Conservation (phyloP, 2,329 filamentous ascomycete species). For the Didymella arachidicola region DNA sequence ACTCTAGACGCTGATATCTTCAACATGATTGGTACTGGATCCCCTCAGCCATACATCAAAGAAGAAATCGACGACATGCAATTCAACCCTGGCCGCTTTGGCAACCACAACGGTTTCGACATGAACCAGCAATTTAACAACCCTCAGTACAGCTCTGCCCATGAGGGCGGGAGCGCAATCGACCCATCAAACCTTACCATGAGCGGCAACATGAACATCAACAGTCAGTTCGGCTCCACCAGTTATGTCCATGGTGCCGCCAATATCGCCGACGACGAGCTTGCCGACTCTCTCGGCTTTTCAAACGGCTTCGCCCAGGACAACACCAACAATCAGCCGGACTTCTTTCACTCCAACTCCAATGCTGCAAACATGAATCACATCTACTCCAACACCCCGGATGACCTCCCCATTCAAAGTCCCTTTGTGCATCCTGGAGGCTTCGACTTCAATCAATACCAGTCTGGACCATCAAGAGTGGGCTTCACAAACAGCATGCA, state of each 20-base stretch:
- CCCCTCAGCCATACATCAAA: constrained; percentile 70
- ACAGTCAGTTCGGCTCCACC: constrained; percentile 66
- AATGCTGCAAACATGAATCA: constrained; percentile 70
- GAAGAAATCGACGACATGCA: constrained; percentile 70
- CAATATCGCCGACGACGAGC: constrained; percentile 85
- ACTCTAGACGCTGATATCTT: constrained; percentile 54
- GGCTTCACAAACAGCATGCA: constrained; percentile 44
- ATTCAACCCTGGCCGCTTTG: constrained; percentile 60
- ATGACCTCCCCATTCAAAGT: constrained; percentile 90
- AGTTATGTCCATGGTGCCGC: constrained; percentile 81
- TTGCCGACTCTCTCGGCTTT: constrained; percentile 73
- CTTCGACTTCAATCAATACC: constrained; percentile 80
- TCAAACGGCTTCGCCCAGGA: constrained; percentile 63
- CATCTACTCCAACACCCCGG: constrained; percentile 88
- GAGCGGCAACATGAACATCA: constrained; percentile 63
- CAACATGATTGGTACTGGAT: constrained; percentile 64
- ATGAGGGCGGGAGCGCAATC: constrained; percentile 59
- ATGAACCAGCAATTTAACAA: constrained; percentile 60
- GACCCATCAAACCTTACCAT: constrained; percentile 87
- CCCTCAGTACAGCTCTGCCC: constrained; percentile 58
- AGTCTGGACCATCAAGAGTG: constrained; percentile 68
- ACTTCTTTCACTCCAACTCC: constrained; percentile 56
- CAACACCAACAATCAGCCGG: constrained; percentile 64
- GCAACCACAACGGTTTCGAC: constrained; percentile 59
- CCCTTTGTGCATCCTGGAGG: constrained; percentile 75